Conservation (phyloP, 495 filamentous ascomycete species). For the Hypoxylon cercidicola region DNA sequence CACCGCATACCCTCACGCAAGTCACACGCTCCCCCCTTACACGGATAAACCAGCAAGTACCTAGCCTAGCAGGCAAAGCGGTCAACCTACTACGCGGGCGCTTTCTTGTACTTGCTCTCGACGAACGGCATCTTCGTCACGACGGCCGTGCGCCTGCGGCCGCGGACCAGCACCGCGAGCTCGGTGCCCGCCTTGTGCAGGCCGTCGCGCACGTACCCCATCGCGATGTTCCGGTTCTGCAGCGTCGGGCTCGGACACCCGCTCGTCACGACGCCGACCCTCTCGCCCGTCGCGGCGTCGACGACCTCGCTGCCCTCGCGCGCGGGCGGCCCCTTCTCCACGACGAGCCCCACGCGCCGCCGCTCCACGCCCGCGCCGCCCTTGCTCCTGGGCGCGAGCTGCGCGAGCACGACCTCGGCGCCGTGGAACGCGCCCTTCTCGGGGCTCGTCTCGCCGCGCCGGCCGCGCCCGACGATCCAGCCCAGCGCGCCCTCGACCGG, state of each 20-base stretch:
- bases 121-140: constrained; percentile 97
- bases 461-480: constrained; percentile 85
- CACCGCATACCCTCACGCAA: no score
- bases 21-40: no score
- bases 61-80: no score
- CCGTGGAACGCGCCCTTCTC: constrained; percentile 77
- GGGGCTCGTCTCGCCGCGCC: constrained; percentile 61
- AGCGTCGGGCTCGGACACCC: constrained; percentile 89
- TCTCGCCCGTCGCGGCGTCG: constrained; percentile 59
- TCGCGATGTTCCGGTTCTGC: constrained; percentile 88
- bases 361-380: constrained; percentile 72
- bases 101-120: constrained; percentile 77
- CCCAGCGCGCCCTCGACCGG: constrained; percentile 84
- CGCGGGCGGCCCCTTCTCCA: constrained; percentile 84
- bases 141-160: constrained; percentile 79
- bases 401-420: constrained; percentile 72
- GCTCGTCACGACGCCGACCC: constrained; percentile 77
- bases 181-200: constrained; percentile 88
- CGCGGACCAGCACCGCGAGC: constrained; percentile 81
- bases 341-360: constrained; percentile 81
- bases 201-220: constrained; percentile 90
- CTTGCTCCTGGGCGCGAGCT: constrained; percentile 74
- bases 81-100: constrained; percentile 20
- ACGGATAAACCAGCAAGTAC: no score
- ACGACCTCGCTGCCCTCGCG: constrained; percentile 88